A percentile compares a stretch with the other conserved stretches of the same genome.
Evolutionary conservation across 2,329 filamentous ascomycete genomes (phyloP).

Genomic region (Ilyonectria robusta): DNA sequence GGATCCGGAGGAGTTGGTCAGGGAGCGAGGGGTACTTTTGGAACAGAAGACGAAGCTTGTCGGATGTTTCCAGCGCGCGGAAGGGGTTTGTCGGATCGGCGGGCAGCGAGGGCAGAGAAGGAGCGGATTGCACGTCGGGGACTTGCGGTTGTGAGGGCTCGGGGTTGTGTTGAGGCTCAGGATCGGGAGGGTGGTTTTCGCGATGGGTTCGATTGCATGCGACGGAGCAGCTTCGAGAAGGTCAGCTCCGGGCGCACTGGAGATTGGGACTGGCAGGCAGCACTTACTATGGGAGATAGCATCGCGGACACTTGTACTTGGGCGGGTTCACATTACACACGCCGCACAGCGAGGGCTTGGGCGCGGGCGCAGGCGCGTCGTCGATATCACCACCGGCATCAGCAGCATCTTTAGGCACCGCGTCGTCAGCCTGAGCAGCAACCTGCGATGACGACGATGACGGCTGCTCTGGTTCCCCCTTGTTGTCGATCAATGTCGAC

Average conservation of each 20-base stretch:
- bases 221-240: slow-evolving; percentile 68
- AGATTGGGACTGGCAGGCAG: background rate
- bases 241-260: slow-evolving; percentile 4
- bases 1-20: slow-evolving; percentile 62
- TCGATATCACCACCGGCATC: slow-evolving; percentile 14
- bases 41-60: slow-evolving; percentile 66
- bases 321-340: slow-evolving; percentile 66
- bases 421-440: slow-evolving; percentile 9
- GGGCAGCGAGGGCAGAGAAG: background rate
- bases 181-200: slow-evolving; percentile 62
- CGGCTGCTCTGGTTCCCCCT: slow-evolving; percentile 17
- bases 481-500: slow-evolving; percentile 27
- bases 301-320: slow-evolving; percentile 76
- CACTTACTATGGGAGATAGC: slow-evolving; percentile 70
- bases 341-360: slow-evolving; percentile 57
- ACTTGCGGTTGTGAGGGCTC: slow-evolving; percentile 24
- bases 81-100: slow-evolving; percentile 61
- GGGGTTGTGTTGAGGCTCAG: slow-evolving; percentile 48
- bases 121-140: slow-evolving; percentile 13
- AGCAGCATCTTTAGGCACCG: slow-evolving; percentile 1
- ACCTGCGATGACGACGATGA: slow-evolving; percentile 9
- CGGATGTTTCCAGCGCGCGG: slow-evolving; percentile 64
- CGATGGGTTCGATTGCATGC: slow-evolving; percentile 68
- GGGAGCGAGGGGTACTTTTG: slow-evolving; percentile 66
- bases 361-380: slow-evolving; percentile 16